Percentiles rank a stretch among this genome's conserved stretches.
Evolutionary conservation across 805 yeast genomes (phyloP).

Genomic region (Ogataea kodamae): DNA sequence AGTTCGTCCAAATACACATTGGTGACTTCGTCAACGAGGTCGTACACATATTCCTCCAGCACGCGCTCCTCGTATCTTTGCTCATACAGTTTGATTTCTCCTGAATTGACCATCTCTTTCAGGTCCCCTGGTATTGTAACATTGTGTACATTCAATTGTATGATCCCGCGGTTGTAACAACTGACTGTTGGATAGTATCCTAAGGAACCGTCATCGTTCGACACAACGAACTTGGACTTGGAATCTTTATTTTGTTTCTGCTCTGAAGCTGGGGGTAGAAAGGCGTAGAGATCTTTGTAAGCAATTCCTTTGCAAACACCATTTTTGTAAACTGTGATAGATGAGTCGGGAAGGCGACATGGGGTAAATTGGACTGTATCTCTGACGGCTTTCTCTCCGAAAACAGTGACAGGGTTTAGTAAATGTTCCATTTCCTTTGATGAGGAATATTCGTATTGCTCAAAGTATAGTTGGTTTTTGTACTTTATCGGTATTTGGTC

Average conservation of each 20-base stretch:
- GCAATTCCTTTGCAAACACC: constrained; percentile 66
- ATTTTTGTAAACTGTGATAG: constrained; percentile 68
- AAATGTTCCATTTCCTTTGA: constrained; percentile 71
- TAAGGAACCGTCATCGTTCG: constrained; percentile 73
- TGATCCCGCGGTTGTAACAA: constrained; percentile 75
- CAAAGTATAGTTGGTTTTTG: constrained; percentile 74
- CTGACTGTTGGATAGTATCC: constrained; percentile 94
- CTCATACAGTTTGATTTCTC: constrained; percentile 47
- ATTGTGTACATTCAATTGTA: constrained; percentile 62
- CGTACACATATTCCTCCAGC: constrained; percentile 80
- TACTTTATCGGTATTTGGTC: constrained; percentile 88
- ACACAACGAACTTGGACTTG: constrained; percentile 22
- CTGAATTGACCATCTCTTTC: constrained; percentile 21
- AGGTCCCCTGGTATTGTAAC: constrained; percentile 45
- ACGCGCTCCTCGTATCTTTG: constrained; percentile 65
- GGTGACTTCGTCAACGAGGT: constrained; percentile 79
- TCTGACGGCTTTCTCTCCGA: constrained; percentile 63
- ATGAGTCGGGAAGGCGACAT: constrained; percentile 54
- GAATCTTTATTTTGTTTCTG: constrained; percentile 34
- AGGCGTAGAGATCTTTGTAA: constrained; percentile 66
- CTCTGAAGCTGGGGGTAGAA: constrained; percentile 74
- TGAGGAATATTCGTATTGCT: constrained; percentile 74
- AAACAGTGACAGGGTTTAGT: constrained; percentile 65
- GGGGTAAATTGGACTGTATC: constrained; percentile 45
- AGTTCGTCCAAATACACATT: constrained; percentile 48